Evolutionary conservation across 208 protist species (phyloP).

Genomic region (Blastocrithidia nonstop): DNA sequence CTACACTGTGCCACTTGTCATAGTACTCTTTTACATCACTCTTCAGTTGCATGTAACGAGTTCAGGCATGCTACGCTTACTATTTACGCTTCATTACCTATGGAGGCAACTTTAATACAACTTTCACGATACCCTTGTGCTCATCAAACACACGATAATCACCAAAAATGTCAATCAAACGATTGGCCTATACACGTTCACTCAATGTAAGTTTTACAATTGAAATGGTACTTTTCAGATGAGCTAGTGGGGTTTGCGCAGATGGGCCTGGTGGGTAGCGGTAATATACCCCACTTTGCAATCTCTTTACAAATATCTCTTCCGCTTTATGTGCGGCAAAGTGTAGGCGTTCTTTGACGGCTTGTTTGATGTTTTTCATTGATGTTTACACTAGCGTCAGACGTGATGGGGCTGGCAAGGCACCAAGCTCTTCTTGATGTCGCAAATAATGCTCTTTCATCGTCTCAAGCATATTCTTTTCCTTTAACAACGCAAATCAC

Average conservation of each 20-base stretch:
- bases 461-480: slow-evolving; percentile 83
- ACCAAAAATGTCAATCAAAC: slow-evolving; percentile 61
- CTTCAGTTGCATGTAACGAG: slow-evolving; percentile 47
- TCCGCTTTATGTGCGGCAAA: slow-evolving; percentile 46
- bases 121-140: slow-evolving; percentile 67
- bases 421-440: slow-evolving; percentile 83
- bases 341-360: slow-evolving; percentile 70
- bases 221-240: slow-evolving; percentile 30
- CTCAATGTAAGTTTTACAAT: slow-evolving; percentile 58
- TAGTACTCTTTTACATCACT: slow-evolving; percentile 66
- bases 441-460: slow-evolving; percentile 74
- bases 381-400: slow-evolving; percentile 72
- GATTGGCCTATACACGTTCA: slow-evolving; percentile 36
- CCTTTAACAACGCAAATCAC: slow-evolving; percentile 83
- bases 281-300: slow-evolving; percentile 51
- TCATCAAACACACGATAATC: slow-evolving; percentile 65
- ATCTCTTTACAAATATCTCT: slow-evolving; percentile 53
- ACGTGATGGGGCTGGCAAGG: slow-evolving; percentile 76
- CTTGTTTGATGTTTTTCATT: slow-evolving; percentile 64
- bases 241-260: slow-evolving; percentile 44
- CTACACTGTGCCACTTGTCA: slow-evolving; percentile 27
- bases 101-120: slow-evolving; percentile 45
- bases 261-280: slow-evolving; percentile 77
- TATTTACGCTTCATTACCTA: slow-evolving; percentile 47
- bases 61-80: slow-evolving; percentile 69